Base-by-base conservation (phyloP, 2,329 filamentous ascomycete species). In the Coniochaeta pulveracea region DNA sequence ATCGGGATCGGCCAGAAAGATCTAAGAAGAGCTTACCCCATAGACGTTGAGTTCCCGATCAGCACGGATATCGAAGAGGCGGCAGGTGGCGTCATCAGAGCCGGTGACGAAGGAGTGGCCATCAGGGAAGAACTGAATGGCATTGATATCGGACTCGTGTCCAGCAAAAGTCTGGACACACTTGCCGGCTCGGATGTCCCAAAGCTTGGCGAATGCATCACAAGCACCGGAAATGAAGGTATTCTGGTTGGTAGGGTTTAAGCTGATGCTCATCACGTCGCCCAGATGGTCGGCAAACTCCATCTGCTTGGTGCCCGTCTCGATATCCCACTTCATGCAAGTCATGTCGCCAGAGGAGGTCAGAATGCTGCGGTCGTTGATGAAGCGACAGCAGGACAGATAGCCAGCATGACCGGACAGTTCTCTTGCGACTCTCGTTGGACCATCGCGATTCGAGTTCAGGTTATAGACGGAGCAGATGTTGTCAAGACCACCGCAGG, bases 391-490 rank as follows among this genome's bases (percentile, higher is more conserved):
- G 80, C 91, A 98, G 15, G 86, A 94, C 27, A 98, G 76, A 53
- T 98, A 98, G 33, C 91, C 91, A 27, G 89, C 93, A 58, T 98
- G 91, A 26, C 91, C 91, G 19, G 91, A 96, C 31, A 98, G 71
- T 62, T 98, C 91, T 45, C 89, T 80, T 43, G 89, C 89, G 41
- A 96, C 91, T 42, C 91, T 83, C 28, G 91, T 96, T 8, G 91
- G 91, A n/a, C 89, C 91, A 60, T 98, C 91, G 49, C 89, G 76
- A 55, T 77, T 76, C 43, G 91, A 86, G 43, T 93, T 95, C 41
- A 98, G 76, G 61, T 96, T 98, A 71, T 98, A 98, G 57, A 98
- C 95, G 50, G 89, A 96, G 72, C 91, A 96, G 55, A 98, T 96
- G 63, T 98, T 98, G 64, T 98, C 91, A 43, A 96, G 75, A 68